These are phyloP conservation scores for Cladosporium sp. DNA, from an alignment of 2,329 filamentous ascomycete genomes.

Conservation along the genomic window DNA sequence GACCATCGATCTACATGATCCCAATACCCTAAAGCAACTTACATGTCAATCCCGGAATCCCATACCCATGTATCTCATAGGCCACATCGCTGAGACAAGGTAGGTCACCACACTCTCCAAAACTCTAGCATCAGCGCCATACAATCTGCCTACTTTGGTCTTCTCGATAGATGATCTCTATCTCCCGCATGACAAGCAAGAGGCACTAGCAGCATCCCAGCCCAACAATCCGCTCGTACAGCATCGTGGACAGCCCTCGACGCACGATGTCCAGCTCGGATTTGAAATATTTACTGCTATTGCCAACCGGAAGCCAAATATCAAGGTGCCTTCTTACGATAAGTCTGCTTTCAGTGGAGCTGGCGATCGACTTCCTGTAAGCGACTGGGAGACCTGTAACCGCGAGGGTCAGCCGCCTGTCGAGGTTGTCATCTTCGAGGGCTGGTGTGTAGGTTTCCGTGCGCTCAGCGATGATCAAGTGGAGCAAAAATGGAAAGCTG, in stretches of 20 bases:
- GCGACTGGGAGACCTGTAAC: conserved; percentile 59
- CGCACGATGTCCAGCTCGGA: conserved; percentile 71
- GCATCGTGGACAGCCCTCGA: conserved; percentile 77
- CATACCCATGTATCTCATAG: not conserved
- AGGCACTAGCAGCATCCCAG: conserved; percentile 59
- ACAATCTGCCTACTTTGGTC: conserved; percentile 62
- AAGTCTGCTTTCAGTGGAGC: conserved; percentile 73
- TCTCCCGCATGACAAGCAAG: conserved; percentile 66
- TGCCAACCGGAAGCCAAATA: conserved; percentile 46
- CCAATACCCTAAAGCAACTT: not conserved
- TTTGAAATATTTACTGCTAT: conserved; percentile 60
- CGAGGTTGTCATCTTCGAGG: conserved; percentile 75
- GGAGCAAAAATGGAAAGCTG: conserved; percentile 51
- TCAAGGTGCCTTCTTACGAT: conserved; percentile 71
- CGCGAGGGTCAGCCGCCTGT: conserved; percentile 43
- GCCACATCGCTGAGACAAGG: conserved; percentile 17
- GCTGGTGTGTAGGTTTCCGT: conserved; percentile 86
- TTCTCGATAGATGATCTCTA: conserved; percentile 90
- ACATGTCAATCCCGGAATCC: too few relatives aligned
- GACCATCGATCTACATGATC: too few relatives aligned
- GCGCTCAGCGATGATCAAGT: conserved; percentile 54
- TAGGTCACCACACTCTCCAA: conserved; percentile 53
- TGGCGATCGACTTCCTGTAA: conserved; percentile 66
- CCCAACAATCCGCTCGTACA: conserved; percentile 72
- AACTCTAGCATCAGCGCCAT: conserved; percentile 54